Conservation (phyloP, 164 flowering plant genomes). For the Litsea cubeba region DNA sequence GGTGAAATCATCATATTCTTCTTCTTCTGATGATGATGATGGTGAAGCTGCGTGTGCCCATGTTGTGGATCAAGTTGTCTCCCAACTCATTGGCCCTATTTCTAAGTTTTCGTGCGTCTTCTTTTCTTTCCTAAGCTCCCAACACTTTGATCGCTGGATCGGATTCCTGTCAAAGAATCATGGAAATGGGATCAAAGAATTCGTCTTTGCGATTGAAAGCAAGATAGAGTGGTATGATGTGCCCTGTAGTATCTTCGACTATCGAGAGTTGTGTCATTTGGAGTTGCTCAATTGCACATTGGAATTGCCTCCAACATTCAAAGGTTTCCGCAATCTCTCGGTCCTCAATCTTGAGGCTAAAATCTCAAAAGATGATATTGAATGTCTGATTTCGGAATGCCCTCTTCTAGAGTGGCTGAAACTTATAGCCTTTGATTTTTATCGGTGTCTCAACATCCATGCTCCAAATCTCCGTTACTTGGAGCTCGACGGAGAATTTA, state of each 20-base stretch:
- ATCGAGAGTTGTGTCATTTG: conserved; percentile 32
- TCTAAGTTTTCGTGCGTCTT: conserved; percentile 42
- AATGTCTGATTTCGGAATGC: too few species aligned
- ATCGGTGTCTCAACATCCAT: too few species aligned
- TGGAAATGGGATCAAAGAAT: conserved; percentile 37
- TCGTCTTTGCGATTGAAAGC: conserved; percentile 34
- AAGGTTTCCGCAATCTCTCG: conserved; percentile 41
- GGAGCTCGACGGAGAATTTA: too few species aligned
- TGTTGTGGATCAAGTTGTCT: conserved; percentile 45
- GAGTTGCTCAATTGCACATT: conserved; percentile 46
- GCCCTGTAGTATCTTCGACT: conserved; percentile 41
- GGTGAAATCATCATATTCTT: background rate
- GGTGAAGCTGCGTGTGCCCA: conserved; percentile 27
- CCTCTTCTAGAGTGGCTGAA: too few species aligned
- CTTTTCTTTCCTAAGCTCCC: conserved; percentile 29
- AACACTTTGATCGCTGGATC: conserved; percentile 52
- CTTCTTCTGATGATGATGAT: conserved; percentile 13
- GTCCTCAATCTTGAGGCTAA: conserved; percentile 39
- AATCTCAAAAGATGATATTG: too few species aligned
- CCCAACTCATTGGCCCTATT: conserved; percentile 51
- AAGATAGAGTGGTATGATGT: conserved; percentile 38
- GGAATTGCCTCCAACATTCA: conserved; percentile 33
- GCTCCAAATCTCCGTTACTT: too few species aligned
- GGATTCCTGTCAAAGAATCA: conserved; percentile 26
- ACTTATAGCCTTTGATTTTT: too few species aligned